Base-by-base conservation (phyloP, 495 filamentous ascomycete species). In the Daldinia vernicosa region DNA sequence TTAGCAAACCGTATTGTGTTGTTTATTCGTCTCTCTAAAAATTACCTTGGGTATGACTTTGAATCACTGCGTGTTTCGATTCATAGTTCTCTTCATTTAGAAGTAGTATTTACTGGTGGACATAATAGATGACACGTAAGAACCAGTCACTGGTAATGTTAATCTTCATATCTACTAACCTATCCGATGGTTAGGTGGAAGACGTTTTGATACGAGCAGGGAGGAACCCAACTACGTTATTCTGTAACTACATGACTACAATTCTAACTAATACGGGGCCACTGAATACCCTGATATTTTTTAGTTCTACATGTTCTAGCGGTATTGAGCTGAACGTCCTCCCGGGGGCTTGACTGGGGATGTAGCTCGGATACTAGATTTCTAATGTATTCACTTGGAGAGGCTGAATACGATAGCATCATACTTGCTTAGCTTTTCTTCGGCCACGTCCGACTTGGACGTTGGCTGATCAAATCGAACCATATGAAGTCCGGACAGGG, bases 1-100 rank as follows among this genome's bases (percentile, higher is more conserved):
- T 76, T 80, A 53, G 27, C 7, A 30, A 24, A 53, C 26, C 14
- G n/a, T 17, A 14, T 28, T 7, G 15, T n/a, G 50, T 12, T n/a
- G 11, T 24, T 53, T 1, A 30, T 30, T 30, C 17, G 12, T 28
- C 8, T 28, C n/a, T 30, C 26, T 53, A 1, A 11, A 7, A 30
- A 30, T n/a, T 3, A 8, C 8, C 43, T 6, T 15, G 4, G 24
- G 15, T 1, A 53, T 53, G 27, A 14, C 17, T 47, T 28, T 28
- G 14, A 17, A 53, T 28, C 24, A 3, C 14, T 9, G 11, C 9
- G 15, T 28, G 12, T 28, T 28, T 27, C 1, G 14, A 53, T 30
- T 15, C 12, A 11, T 15, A 1, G 26, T 28, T 8, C 8, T 53
- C 26, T n/a, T 28, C 26, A 27, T 27, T 27, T 27, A 1, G 26